Conservation (phyloP, 345 rosid genomes). For the Kernera saxatilis region DNA sequence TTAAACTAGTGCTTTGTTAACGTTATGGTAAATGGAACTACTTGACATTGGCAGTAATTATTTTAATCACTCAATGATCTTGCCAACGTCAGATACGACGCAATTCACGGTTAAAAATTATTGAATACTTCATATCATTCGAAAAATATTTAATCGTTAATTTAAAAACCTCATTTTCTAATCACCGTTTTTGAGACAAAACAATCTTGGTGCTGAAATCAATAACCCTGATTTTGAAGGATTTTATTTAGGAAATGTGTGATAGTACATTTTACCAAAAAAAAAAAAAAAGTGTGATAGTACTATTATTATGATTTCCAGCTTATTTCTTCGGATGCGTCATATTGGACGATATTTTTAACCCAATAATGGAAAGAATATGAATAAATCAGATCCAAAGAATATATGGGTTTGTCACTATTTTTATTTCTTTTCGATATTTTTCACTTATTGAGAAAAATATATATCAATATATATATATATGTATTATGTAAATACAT, state of each 20-base stretch:
- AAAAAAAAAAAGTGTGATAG: no score
- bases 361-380: conserved; percentile 5
- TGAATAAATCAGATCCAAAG: neutral
- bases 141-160: neutral
- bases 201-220: conserved; percentile 23
- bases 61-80: neutral
- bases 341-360: conserved; percentile 6
- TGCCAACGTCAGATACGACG: neutral
- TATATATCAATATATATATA: neutral
- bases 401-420: neutral
- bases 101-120: neutral
- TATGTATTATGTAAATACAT: neutral
- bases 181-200: conserved; percentile 1
- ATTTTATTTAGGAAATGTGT: neutral
- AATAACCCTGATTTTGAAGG: neutral
- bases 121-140: neutral
- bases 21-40: conserved; percentile 1
- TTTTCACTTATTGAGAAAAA: neutral
- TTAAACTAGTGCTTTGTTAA: neutral
- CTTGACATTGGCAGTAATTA: neutral
- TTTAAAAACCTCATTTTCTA: conserved; percentile 1
- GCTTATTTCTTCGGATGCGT: neutral
- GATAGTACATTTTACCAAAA: no score
- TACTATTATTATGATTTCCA: neutral
- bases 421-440: neutral